Evolutionary conservation across 192 early-diverging fungal genomes (phyloP), one percentile per base, ranked within the genome.

Genomic region (Backusella tuberculispora): DNA sequence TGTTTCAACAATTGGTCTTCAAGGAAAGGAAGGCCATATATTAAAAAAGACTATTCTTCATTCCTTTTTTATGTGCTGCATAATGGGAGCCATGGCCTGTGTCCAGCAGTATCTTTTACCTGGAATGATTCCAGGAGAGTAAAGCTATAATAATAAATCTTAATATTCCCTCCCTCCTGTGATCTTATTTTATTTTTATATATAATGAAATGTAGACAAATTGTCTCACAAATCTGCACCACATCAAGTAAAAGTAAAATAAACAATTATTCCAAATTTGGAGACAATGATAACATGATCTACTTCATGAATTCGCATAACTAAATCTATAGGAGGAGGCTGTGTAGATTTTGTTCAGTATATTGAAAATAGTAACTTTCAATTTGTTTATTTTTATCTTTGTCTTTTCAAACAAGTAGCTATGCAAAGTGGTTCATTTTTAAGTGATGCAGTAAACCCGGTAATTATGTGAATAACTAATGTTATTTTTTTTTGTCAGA

Each of bases 1-100:
- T 47, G 78, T 77, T 7, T 73, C 71, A 8, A 79, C 75, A 5
- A 83, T 83, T 64, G 81, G 78, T 0, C 34, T 83, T 4, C 74
- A 64, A 13, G 81, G 81, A 8, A 50, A 79, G 37, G 75, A 83
- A 68, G 72, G 78, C 0, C 21, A 45, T 5, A 46, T 79, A 2
- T 53, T 77, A 46, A 75, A 78, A 8, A 50, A 75, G 17, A 79
- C 78, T 0, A 76, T 83, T 26, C 7, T 79, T 1, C 81, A 77
- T 60, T 76, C 74, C 46, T 63, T 83, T 4, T 21, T 76, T 45
- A 56, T 79, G 43, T 71, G 72, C 1, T 73, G 74, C n/a, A 14
- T 75, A 5, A 38, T 83, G 40, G 74, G 75, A 17, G 66, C 41
- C 4, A 76, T 83, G 5, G 45, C 66, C 12, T 74, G 63, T 63